Base-by-base conservation (phyloP, 495 filamentous ascomycete genomes). In the Daldinia vernicosa region DNA sequence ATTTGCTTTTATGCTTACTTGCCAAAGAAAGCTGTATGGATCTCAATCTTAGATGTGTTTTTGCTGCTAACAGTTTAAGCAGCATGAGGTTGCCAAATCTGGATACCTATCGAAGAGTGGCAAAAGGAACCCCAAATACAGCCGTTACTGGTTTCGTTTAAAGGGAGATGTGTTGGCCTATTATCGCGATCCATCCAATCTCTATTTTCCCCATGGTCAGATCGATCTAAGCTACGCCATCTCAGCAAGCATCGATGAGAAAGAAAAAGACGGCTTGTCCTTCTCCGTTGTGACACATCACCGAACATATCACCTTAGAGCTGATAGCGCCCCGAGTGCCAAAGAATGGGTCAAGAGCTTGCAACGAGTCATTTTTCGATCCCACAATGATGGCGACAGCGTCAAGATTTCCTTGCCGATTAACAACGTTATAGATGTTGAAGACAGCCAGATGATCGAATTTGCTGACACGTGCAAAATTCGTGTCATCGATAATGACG, bases 1-100 rank as follows among this genome's bases (percentile, higher is more conserved):
- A 91, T 99, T 58, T 97, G 94, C 74, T 99, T 99, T 78, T 98
- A 98, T 77, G 94, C 96, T 12, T 98, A 98, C 77, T 82, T 98
- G 32, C 94, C 95, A 6, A 95, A 92, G 82, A 97, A 95, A 84
- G 87, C 90, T 45, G 91, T 92, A 82, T 81, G 87, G 35, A 19
- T 35, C 26, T 35, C 7, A 32, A 19, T 40, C 27, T 32, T 12
- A 45, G 17, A 0, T 50, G 1, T 27, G 1, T 15, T 28, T 30
- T 14, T 50, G 12, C 35, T 54, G 74, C 84, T 84, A 57, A 81
- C 30, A 30, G 8, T 35, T 4, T 6, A 51, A 51, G 39, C 63
- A 93, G 89, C 88, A 92, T 75, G 85, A 90, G 54, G 86, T 91
- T 53, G 85, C 89, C 71, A 98, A 97, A 80, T 95, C 95, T 4